Percentiles rank a stretch among this genome's conserved stretches.
phyloP scores from a whole-genome alignment of 768 basidiomycete species.

The Mycena leptocephala region DNA sequence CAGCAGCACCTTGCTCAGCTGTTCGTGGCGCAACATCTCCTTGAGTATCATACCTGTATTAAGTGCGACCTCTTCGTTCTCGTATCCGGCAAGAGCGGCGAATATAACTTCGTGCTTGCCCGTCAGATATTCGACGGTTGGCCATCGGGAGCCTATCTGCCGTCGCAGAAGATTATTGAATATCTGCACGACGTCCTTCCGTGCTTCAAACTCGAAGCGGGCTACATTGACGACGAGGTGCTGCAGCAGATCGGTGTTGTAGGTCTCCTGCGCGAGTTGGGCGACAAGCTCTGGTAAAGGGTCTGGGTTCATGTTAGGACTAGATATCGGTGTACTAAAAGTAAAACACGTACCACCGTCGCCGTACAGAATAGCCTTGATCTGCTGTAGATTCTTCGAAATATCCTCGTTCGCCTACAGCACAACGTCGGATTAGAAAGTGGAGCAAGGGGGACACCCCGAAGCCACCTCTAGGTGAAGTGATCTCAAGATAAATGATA shows the following conservation, averaged over 20 bases:
- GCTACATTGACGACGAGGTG: slow-evolving; percentile 87
- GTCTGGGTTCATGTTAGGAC: slow-evolving; percentile 59
- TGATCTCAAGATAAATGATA: neutral
- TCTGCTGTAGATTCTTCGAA: slow-evolving; percentile 90
- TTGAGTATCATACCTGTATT: slow-evolving; percentile 99
- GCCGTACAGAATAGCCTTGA: slow-evolving; percentile 90
- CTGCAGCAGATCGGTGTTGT: slow-evolving; percentile 90
- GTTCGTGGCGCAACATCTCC: slow-evolving; percentile 96
- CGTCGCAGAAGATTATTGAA: slow-evolving; percentile 92
- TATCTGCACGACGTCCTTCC: slow-evolving; percentile 89
- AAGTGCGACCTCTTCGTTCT: slow-evolving; percentile 95
- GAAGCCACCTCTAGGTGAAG: neutral
- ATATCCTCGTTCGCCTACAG: slow-evolving; percentile 90
- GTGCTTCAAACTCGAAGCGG: slow-evolving; percentile 94
- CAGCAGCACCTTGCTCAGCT: slow-evolving; percentile 89
- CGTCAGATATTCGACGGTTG: slow-evolving; percentile 96
- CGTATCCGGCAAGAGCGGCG: slow-evolving; percentile 91
- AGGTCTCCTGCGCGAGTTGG: slow-evolving; percentile 96
- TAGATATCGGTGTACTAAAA: neutral
- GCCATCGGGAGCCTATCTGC: slow-evolving; percentile 94
- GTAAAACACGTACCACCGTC: slow-evolving; percentile 82
- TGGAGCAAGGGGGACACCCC: slow-evolving; percentile 6
- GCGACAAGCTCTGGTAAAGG: slow-evolving; percentile 92
- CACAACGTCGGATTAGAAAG: slow-evolving; percentile 22
- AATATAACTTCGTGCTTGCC: slow-evolving; percentile 84